phyloP scores from a whole-genome alignment of 2,329 filamentous ascomycete species.

The Calonectria naviculata region DNA sequence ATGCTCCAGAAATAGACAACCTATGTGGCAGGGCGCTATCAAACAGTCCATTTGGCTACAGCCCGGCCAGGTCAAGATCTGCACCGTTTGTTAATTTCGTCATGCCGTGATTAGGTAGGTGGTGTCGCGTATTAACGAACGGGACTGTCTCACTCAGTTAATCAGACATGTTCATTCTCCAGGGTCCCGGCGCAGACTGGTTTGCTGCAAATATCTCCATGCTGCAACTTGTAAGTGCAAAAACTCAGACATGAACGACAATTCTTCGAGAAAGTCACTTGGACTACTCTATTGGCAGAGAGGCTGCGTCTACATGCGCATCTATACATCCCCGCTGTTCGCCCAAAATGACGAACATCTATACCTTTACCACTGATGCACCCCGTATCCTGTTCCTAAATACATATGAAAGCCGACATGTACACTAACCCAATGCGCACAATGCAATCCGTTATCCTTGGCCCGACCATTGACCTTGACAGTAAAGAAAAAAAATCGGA shows the following conservation, averaged over 20 bases:
- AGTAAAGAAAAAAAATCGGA: background rate
- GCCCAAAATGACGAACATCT: conserved; percentile 24
- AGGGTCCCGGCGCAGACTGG: background rate
- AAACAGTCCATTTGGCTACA: too few species aligned
- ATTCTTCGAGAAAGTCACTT: background rate
- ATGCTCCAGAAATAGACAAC: too few species aligned
- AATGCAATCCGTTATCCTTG: background rate
- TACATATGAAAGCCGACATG: conserved; percentile 16
- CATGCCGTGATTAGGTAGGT: too few species aligned
- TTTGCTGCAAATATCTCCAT: background rate
- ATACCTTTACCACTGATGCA: conserved; percentile 28
- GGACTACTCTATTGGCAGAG: conserved; percentile 14
- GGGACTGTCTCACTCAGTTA: too few species aligned
- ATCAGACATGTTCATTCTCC: too few species aligned
- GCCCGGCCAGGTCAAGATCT: too few species aligned
- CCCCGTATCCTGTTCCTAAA: conserved; percentile 10
- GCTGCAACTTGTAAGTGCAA: background rate
- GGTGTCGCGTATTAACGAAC: too few species aligned
- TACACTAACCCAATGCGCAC: conserved; percentile 16
- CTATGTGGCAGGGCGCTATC: too few species aligned
- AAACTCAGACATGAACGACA: background rate
- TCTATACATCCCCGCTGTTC: conserved; percentile 3
- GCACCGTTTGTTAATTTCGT: too few species aligned
- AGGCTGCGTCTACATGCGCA: background rate
- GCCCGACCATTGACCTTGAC: background rate